Percentiles rank a stretch among this genome's conserved stretches.
Conservation (phyloP, 176 grass and related monocot genomes). For the Ensete glaucum region DNA sequence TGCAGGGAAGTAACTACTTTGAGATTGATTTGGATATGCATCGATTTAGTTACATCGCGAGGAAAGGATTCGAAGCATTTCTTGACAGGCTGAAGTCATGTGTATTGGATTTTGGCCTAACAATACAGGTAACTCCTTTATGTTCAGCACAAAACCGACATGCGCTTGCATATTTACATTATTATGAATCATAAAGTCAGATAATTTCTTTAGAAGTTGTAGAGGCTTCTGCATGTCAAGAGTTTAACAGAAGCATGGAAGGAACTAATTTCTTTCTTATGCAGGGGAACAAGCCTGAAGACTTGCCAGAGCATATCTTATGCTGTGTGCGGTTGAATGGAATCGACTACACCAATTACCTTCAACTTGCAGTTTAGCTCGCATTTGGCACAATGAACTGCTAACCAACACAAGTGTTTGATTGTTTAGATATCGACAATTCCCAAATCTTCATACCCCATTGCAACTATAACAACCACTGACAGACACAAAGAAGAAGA, state of each 20-base stretch:
- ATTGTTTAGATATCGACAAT: neutral
- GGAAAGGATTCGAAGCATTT: conserved; percentile 94
- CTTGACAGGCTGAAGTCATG: conserved; percentile 87
- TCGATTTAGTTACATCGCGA: conserved; percentile 95
- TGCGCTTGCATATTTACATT: neutral
- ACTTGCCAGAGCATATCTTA: conserved; percentile 78
- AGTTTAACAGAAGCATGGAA: no score
- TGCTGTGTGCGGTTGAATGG: conserved; percentile 92
- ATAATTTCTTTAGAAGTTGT: neutral
- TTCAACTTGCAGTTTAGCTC: conserved; percentile 42
- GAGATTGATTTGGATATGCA: conserved; percentile 99
- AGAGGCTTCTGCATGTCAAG: no score
- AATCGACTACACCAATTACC: conserved; percentile 75
- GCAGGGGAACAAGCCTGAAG: conserved; percentile 89
- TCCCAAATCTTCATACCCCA: neutral
- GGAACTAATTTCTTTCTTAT: neutral
- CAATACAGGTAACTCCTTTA: conserved; percentile 65
- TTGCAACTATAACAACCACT: neutral
- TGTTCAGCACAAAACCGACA: neutral
- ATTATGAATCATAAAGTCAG: neutral
- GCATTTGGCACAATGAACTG: conserved; percentile 21
- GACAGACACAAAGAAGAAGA: neutral
- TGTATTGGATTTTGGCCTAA: conserved; percentile 75
- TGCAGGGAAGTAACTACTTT: conserved; percentile 81
- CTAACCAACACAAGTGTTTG: neutral